These are phyloP conservation scores for Aspergillus fumigatiaffinis DNA, from an alignment of 2,329 filamentous ascomycete genomes.

Conservation along the genomic window DNA sequence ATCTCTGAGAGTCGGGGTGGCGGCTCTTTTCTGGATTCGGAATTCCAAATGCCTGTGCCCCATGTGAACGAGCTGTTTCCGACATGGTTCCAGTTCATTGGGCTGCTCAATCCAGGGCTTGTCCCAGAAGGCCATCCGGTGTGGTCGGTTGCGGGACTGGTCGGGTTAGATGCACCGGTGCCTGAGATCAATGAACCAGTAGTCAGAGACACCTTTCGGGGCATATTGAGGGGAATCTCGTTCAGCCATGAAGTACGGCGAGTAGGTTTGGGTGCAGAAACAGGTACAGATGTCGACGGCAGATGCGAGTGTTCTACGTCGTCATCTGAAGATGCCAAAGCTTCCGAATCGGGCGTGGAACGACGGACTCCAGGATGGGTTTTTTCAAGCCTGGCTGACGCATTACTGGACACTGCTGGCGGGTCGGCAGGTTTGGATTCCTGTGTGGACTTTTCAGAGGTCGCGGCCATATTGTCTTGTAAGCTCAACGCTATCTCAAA, in stretches of 20 bases:
- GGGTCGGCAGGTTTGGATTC: slow-evolving; percentile 37
- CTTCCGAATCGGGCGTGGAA: slow-evolving; percentile 91
- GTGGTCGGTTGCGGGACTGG: slow-evolving; percentile 69
- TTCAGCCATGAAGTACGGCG: slow-evolving; percentile 82
- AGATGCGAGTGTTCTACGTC: slow-evolving; percentile 67
- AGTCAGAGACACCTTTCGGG: slow-evolving; percentile 71
- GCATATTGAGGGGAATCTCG: slow-evolving; percentile 66
- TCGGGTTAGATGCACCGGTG: slow-evolving; percentile 72
- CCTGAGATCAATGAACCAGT: slow-evolving; percentile 72
- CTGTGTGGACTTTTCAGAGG: slow-evolving; percentile 23
- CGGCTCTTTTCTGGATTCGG: slow-evolving; percentile 68
- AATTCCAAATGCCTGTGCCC: slow-evolving; percentile 81
- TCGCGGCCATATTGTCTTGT: slow-evolving; percentile 40
- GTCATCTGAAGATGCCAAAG: slow-evolving; percentile 89
- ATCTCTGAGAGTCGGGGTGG: slow-evolving; percentile 71
- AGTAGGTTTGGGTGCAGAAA: slow-evolving; percentile 58
- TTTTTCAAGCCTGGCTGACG: slow-evolving; percentile 69
- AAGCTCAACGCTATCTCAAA: slow-evolving; percentile 23
- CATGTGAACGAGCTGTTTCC: slow-evolving; percentile 58
- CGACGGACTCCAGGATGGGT: slow-evolving; percentile 65
- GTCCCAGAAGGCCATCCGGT: slow-evolving; percentile 40
- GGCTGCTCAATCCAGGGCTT: slow-evolving; percentile 35
- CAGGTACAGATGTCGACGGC: slow-evolving; percentile 45
- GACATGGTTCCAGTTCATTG: slow-evolving; percentile 44
- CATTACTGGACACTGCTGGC: slow-evolving; percentile 52